Evolutionary conservation across 495 filamentous ascomycete genomes (phyloP), one percentile per base, ranked within the genome.

Genomic region (Daldinia concentrica): DNA sequence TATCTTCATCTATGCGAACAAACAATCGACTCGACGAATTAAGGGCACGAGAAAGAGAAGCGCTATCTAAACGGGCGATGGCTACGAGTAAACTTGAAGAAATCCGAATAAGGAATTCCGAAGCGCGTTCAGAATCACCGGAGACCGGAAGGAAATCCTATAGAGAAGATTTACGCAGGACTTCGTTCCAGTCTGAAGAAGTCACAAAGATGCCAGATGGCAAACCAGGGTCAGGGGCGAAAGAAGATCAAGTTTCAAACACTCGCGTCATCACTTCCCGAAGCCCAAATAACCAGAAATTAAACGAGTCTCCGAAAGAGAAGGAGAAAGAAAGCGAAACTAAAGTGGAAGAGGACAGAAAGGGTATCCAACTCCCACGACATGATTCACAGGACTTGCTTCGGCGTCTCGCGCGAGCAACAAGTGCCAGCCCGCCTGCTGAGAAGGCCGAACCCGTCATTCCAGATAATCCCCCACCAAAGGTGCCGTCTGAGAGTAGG

Each of bases 361-460:
- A 54, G 27, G 57, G 32, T 19, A 34, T 5, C 22, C 30, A 34
- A 26, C 24, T 74, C 51, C 64, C 58, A 15, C 71, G 79, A 61
- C 83, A 86, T 56, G 91, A 92, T 71, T 91, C 91, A 0, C 86
- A 86, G 34, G 88, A 90, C 60, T 77, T 93, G 34, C 82, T 93
- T 64, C 86, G 86, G 55, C 86, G 83, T 58, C 81, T 94, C 6
- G 88, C 90, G 3, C 82, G 88, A 73, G 85, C 86, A 19, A 86
- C 89, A 22, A 91, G 86, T 71, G 81, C 79, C 36, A 89, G 85
- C 62, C 83, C 88, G 1, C 24, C 65, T n/a, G n/a, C 37, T 1
- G 63, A 71, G 17, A 74, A 72, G 58, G 19, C 15, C n/a, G 55
- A 66, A 41, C 57, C 64, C 55, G n/a, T 43, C 36, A 51, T 62